A percentile compares a stretch with the other conserved stretches of the same genome.
Conservation (phyloP, 345 rosid genomes). For the Pistacia integerrima region DNA sequence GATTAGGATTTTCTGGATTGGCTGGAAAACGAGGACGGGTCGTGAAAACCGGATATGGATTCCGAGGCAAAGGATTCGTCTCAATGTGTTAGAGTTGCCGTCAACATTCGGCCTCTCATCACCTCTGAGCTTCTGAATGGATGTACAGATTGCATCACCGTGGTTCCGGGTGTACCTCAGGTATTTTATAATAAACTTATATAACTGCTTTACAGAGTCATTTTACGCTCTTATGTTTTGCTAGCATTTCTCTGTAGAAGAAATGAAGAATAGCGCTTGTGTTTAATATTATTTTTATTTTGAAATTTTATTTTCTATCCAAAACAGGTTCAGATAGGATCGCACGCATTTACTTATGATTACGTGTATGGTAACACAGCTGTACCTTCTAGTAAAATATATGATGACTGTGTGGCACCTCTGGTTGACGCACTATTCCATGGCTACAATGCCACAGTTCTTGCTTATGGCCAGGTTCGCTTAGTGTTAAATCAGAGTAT, state of each 20-base stretch:
- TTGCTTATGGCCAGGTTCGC: constrained; percentile 95
- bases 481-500: background rate
- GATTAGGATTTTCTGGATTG: no score
- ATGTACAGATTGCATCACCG: constrained; percentile 86
- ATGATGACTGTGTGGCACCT: constrained; percentile 76
- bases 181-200: constrained; percentile 25
- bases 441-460: constrained; percentile 94
- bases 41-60: constrained; percentile 41
- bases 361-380: constrained; percentile 63
- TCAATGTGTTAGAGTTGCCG: constrained; percentile 83
- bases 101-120: constrained; percentile 84
- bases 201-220: no score
- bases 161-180: constrained; percentile 88
- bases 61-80: constrained; percentile 47
- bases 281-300: background rate
- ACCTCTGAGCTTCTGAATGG: constrained; percentile 87
- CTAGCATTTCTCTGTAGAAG: no score
- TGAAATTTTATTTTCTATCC: background rate
- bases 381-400: constrained; percentile 50
- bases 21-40: background rate
- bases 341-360: constrained; percentile 87
- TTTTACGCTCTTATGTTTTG: no score
- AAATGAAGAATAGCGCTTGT: background rate
- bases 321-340: constrained; percentile 78
- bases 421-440: constrained; percentile 80